Conservation (phyloP, 2,329 filamentous ascomycete species). For the Trichoderma sp. region DNA sequence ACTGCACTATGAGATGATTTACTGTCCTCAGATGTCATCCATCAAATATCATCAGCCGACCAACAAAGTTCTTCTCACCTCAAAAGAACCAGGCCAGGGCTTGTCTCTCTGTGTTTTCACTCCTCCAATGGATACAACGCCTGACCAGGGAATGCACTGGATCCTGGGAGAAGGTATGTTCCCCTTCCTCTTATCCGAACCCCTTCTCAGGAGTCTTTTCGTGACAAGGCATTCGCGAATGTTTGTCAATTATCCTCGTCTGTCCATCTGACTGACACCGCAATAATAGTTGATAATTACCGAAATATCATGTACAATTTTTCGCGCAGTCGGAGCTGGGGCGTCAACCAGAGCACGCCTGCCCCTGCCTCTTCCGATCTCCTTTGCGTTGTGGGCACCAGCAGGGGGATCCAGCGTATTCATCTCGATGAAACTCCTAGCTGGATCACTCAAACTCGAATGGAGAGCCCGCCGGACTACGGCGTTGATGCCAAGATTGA, state of each 20-base stretch:
- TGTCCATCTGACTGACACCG: not conserved
- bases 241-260: not conserved
- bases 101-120: slow-evolving; percentile 41
- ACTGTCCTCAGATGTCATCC: slow-evolving; percentile 43
- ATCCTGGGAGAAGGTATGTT: slow-evolving; percentile 37
- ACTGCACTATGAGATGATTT: slow-evolving; percentile 32
- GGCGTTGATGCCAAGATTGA: not conserved
- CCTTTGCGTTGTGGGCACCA: slow-evolving; percentile 49
- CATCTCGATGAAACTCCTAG: slow-evolving; percentile 32
- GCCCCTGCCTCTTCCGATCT: slow-evolving; percentile 41
- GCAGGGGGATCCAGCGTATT: slow-evolving; percentile 44
- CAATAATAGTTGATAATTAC: slow-evolving; percentile 32
- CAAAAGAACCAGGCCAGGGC: slow-evolving; percentile 33
- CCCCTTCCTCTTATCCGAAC: not conserved
- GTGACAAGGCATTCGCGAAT: too few species aligned
- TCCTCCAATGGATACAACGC: slow-evolving; percentile 30
- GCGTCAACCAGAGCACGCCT: slow-evolving; percentile 42
- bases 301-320: slow-evolving; percentile 33
- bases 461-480: not conserved
- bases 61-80: slow-evolving; percentile 44
- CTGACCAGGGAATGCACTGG: slow-evolving; percentile 30
- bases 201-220: not conserved
- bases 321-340: slow-evolving; percentile 30
- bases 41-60: slow-evolving; percentile 47
- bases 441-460: slow-evolving; percentile 34